Evolutionary conservation across 805 yeast genomes (phyloP).

Genomic region (Jamesozyma lodderae): DNA sequence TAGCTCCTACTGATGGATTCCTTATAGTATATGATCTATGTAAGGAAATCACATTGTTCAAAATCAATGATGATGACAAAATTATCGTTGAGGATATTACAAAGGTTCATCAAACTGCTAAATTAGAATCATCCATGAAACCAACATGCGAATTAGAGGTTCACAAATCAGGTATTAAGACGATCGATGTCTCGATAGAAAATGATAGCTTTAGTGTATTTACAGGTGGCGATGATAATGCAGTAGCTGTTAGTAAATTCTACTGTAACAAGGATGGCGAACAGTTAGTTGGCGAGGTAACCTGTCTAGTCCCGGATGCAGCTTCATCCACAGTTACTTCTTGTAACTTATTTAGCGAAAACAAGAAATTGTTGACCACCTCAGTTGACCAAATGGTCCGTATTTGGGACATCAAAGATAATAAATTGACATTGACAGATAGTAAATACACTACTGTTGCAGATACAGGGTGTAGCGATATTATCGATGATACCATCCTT

Average conservation of each 20-base stretch:
- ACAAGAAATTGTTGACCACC: constrained; percentile 41
- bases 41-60: constrained; percentile 14
- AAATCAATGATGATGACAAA: neutral
- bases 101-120: no score
- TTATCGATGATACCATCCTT: constrained; percentile 30
- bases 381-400: constrained; percentile 80
- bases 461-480: constrained; percentile 73
- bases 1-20: constrained; percentile 80
- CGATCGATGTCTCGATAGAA: constrained; percentile 33
- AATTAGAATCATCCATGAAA: constrained; percentile 11
- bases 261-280: constrained; percentile 16
- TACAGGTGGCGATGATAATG: constrained; percentile 94
- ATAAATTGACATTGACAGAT: constrained; percentile 27
- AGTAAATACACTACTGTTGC: constrained; percentile 71
- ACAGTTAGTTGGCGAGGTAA: constrained; percentile 6
- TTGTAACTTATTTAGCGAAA: constrained; percentile 32
- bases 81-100: neutral
- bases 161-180: constrained; percentile 82
- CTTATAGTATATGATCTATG: constrained; percentile 53
- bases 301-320: constrained; percentile 42
- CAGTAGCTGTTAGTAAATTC: constrained; percentile 39
- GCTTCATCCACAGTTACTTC: constrained; percentile 86
- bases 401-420: constrained; percentile 43
- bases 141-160: constrained; percentile 34
- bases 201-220: constrained; percentile 31